Base-by-base conservation (phyloP, 768 basidiomycete species). In the Pisolithus orientalis region DNA sequence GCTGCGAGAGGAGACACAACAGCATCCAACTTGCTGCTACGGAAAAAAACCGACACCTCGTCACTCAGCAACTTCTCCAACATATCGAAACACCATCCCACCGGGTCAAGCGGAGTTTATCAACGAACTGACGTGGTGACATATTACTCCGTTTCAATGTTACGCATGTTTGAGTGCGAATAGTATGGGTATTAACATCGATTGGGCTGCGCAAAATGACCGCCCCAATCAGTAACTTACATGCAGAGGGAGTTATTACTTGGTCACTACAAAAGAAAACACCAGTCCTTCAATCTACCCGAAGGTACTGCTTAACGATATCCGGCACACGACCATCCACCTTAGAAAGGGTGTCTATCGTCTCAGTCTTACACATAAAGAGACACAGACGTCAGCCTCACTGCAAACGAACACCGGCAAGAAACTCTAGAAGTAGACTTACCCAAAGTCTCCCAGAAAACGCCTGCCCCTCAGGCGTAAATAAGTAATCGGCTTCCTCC, bases 371-470 rank as follows among this genome's bases (percentile, higher is more conserved):
- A 28, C 31, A 28, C 38, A 28, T 14, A 21, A 21, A 21, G 21
- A 21, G 21, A 16, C 16, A 43, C 28, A 8, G 10, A 45, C 14
- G 14, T 45, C 27, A 45, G 44, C 27, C 4, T 45, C 14, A 4
- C 40, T 17, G 8, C 38, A 17, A 13, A 39, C 5, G 38, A 39
- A 5, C 11, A 24, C 5, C 1, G 6, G 0, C 25, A 29, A 28
- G 16, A 27, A 46, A n/a, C 1, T 13, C 17, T 11, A 25, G 29
- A 16, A 32, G 5, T 9, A 47, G 0, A 47, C 66, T 34, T 49
- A 73, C 73, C 72, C 73, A 73, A 44, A 72, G 16, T 39, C 49
- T 62, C 14, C 57, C 52, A 11, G 70, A 60, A 46, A 59, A 55
- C 14, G 59, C 60, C 47, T 56, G 56, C 6, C 72, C 71, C 47